Conservation (phyloP, 768 basidiomycete species). For the Tricholoma hemisulphureum region DNA sequence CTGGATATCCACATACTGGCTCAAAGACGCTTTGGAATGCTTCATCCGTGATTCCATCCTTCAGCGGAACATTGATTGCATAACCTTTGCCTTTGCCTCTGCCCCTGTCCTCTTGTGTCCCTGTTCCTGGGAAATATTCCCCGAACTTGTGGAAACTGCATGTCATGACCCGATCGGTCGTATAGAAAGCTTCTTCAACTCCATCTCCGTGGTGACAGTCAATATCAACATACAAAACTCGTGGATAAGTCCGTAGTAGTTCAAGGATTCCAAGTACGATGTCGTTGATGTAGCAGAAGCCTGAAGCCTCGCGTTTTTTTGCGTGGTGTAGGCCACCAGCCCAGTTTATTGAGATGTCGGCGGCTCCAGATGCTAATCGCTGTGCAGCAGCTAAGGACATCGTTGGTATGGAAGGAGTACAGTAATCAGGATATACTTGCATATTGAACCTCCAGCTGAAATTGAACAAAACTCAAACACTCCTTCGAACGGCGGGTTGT, state of each 20-base stretch:
- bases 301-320: conserved; percentile 97
- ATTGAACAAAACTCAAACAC: conserved; percentile 97
- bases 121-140: conserved; percentile 91
- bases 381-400: conserved; percentile 66
- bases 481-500: conserved; percentile 96
- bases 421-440: conserved; percentile 40
- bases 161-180: conserved; percentile 96
- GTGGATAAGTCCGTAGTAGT: conserved; percentile 77
- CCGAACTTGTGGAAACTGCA: conserved; percentile 97
- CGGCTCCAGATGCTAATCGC: conserved; percentile 71
- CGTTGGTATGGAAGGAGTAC: not conserved
- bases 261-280: conserved; percentile 95
- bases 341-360: conserved; percentile 97
- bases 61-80: conserved; percentile 88
- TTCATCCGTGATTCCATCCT: conserved; percentile 93
- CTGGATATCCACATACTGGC: conserved; percentile 56
- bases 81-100: conserved; percentile 84
- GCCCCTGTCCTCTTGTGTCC: conserved; percentile 80
- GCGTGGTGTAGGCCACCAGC: conserved; percentile 98
- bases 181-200: conserved; percentile 98
- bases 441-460: conserved; percentile 92
- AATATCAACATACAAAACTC: conserved; percentile 96
- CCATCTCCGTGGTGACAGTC: conserved; percentile 99
- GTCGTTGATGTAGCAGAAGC: conserved; percentile 99
- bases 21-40: conserved; percentile 86